These are phyloP conservation scores for Colletotrichum sp. DNA, from an alignment of 2,329 filamentous ascomycete species.

Conservation along the genomic window DNA sequence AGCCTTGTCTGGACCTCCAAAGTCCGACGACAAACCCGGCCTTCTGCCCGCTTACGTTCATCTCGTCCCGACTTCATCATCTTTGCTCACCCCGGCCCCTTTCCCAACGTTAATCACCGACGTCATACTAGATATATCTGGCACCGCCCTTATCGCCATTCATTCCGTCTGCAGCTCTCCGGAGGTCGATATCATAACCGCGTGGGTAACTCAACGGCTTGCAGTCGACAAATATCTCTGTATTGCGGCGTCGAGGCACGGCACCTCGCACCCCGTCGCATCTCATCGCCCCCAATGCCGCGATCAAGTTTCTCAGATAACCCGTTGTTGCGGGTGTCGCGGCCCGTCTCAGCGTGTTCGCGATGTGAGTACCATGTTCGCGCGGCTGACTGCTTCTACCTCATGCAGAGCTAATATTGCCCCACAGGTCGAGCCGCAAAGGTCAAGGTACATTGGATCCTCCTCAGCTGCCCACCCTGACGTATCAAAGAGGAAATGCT, in stretches of 20 bases:
- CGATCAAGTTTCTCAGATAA: slow-evolving; percentile 56
- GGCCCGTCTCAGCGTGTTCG: slow-evolving; percentile 81
- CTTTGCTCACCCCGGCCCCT: not conserved
- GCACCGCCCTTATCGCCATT: not conserved
- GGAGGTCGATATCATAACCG: not conserved
- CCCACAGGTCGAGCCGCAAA: slow-evolving; percentile 78
- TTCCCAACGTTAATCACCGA: not conserved
- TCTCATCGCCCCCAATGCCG: slow-evolving; percentile 37
- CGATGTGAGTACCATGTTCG: slow-evolving; percentile 58
- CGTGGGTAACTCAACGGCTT: not conserved
- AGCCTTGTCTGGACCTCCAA: not conserved
- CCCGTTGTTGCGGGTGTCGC: slow-evolving; percentile 74
- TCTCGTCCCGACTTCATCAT: not conserved
- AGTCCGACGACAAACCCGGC: not conserved
- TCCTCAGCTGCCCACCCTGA: not conserved
- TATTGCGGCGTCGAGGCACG: slow-evolving; percentile 1
- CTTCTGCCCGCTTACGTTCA: not conserved
- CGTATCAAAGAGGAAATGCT: not conserved
- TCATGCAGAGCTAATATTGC: slow-evolving; percentile 19
- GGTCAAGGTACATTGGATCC: slow-evolving; percentile 69
- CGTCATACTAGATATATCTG: not conserved
- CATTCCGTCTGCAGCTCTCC: not conserved
- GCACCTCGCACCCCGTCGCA: slow-evolving; percentile 8
- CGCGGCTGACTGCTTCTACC: slow-evolving; percentile 18
- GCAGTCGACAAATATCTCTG: not conserved